Evolutionary conservation across 2,329 filamentous ascomycete genomes (phyloP).

Genomic region (Ophiostoma himal-ulmi): DNA sequence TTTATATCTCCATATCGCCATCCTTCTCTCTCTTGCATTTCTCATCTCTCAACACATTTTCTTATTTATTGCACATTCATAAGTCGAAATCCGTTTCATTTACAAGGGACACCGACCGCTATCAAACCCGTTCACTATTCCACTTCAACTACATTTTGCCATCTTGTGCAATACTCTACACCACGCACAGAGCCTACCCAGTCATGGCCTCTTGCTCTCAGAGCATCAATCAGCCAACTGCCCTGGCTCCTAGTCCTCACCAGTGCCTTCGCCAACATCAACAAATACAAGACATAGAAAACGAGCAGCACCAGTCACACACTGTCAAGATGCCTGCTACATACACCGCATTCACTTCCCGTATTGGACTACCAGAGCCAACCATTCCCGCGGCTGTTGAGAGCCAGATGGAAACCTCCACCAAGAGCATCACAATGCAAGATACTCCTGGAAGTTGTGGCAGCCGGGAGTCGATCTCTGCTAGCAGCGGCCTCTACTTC

Average conservation of each 20-base stretch:
- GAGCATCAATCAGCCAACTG: background rate
- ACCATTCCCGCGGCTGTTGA: background rate
- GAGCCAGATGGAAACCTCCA: background rate
- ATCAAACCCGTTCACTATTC: background rate
- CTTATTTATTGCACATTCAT: background rate
- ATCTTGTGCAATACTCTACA: background rate
- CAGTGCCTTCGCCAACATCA: background rate
- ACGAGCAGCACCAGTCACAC: background rate
- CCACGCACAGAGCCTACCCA: background rate
- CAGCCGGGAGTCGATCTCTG: background rate
- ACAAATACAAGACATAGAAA: background rate
- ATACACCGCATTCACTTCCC: constrained; percentile 13
- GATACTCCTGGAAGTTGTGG: background rate
- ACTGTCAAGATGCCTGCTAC: background rate
- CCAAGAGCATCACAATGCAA: background rate
- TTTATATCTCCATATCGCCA: background rate
- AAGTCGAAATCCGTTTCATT: background rate
- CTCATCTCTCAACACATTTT: background rate
- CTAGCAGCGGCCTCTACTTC: background rate
- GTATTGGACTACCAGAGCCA: background rate
- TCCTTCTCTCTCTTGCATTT: background rate
- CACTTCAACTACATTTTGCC: background rate
- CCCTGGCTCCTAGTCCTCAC: background rate
- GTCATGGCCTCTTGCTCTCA: background rate
- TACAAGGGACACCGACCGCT: background rate